A percentile compares a stretch with the other conserved stretches of the same genome.
Conservation (phyloP, 352 stramenopile genomes). For the Phytophthora cryptogea region DNA sequence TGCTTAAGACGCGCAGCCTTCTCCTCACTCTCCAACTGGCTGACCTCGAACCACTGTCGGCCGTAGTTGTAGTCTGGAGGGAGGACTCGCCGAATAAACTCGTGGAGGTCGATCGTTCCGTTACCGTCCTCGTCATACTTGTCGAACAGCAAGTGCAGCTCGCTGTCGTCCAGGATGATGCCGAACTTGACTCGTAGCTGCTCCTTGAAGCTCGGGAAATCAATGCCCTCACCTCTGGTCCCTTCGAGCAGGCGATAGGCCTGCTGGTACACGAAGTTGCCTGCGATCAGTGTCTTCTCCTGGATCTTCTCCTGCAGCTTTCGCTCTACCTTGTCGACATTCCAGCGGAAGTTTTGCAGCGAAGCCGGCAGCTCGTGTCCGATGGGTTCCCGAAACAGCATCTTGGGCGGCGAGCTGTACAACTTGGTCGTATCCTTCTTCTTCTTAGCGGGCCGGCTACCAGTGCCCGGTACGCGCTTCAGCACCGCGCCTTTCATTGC, state of each 20-base stretch:
- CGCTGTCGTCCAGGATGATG: conserved; percentile 73
- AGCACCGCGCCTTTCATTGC: conserved; percentile 50
- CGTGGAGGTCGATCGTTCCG: conserved; percentile 80
- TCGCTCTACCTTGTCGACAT: conserved; percentile 78
- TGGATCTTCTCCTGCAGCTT: conserved; percentile 88
- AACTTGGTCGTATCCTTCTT: conserved; percentile 44
- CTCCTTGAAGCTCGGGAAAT: conserved; percentile 76
- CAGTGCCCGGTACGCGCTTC: conserved; percentile 29
- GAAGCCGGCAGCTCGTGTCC: conserved; percentile 56
- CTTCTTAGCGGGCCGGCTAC: conserved; percentile 25
- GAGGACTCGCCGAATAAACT: conserved; percentile 82
- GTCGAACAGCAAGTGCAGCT: conserved; percentile 81
- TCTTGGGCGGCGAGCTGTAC: conserved; percentile 51
- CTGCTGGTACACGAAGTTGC: conserved; percentile 88
- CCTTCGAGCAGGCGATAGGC: conserved; percentile 82
- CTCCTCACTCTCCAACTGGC: conserved; percentile 72
- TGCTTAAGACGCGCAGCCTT: conserved; percentile 52
- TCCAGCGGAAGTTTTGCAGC: conserved; percentile 77
- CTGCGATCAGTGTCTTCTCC: conserved; percentile 83
- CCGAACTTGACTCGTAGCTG: conserved; percentile 80
- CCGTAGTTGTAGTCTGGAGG: conserved; percentile 80
- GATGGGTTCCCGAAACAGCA: conserved; percentile 69
- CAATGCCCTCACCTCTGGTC: conserved; percentile 74
- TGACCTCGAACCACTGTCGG: conserved; percentile 75
- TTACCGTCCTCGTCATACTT: conserved; percentile 86